Conservation (phyloP, 306 rosid species). For the Vigna hirtella region DNA sequence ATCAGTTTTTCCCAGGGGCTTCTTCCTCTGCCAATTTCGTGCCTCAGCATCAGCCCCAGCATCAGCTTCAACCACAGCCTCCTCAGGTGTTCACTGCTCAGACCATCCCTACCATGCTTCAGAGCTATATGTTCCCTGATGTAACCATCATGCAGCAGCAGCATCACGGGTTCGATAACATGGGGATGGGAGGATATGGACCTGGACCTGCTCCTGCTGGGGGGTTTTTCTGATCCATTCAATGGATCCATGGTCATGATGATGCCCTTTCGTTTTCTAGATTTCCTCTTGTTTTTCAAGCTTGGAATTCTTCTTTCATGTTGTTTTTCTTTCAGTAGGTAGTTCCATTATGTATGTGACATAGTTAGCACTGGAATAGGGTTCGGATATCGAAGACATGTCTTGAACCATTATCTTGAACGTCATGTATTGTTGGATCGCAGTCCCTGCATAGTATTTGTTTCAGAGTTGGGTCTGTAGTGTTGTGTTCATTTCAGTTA, state of each 20-base stretch:
- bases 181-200: slow-evolving; percentile 31
- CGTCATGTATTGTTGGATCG: background rate
- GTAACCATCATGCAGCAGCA: slow-evolving; percentile 13
- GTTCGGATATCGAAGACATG: background rate
- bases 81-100: background rate
- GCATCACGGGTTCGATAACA: background rate
- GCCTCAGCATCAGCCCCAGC: background rate
- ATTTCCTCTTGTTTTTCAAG: background rate
- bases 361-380: background rate
- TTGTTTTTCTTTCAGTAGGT: background rate
- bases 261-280: slow-evolving; percentile 21
- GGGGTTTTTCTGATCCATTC: slow-evolving; percentile 33
- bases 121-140: slow-evolving; percentile 20
- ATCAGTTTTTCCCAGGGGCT: background rate
- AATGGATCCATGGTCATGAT: slow-evolving; percentile 21
- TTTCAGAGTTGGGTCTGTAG: background rate
- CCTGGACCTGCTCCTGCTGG: background rate
- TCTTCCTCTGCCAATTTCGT: background rate
- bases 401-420: background rate
- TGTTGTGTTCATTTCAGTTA: background rate
- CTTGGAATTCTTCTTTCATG: background rate
- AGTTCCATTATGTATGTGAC: background rate
- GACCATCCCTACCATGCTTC: background rate
- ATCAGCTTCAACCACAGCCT: background rate
- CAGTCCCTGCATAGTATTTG: background rate